Base-by-base conservation (phyloP, 768 basidiomycete genomes). In the Exsudoporus frostii region DNA sequence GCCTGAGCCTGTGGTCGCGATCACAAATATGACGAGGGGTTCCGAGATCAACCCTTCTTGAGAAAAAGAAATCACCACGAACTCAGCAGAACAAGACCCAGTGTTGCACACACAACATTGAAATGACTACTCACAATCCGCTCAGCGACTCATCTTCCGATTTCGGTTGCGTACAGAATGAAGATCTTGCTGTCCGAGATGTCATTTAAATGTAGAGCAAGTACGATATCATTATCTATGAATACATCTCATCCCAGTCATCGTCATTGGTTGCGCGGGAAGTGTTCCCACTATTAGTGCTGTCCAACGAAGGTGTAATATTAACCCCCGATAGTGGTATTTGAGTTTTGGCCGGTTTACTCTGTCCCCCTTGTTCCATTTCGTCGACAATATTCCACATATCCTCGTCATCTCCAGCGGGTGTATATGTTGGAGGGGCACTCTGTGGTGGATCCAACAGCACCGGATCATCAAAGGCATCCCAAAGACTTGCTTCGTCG, bases 131-230 rank as follows among this genome's bases (percentile, higher is more conserved):
- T 75, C 1, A 88, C 86, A 32, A 93, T 78, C 27, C 82, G 76
- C 68, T 93, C 87, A 5, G 92, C 88, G 19, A 79, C 79, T n/a
- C n/a, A 65, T 92, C 88, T 65, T 88, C 94, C 92, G 0, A 92
- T 93, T 71, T 95, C 92, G n/a, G 91, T 93, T 3, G 91, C 92
- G 63, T 88, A 95, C 1, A 95, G 76, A 51, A 95, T 82, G 49
- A 89, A 74, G 45, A 86, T 69, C 0, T 65, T 59, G 54, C 74
- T 71, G 42, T 44, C 45, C 11, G 43, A 40, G n/a, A 13, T 13
- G 25, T 44, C 20, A 10, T 41, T 14, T n/a, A n/a, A n/a, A n/a
- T n/a, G n/a, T n/a, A n/a, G n/a, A n/a, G n/a, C 29, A 46, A 34
- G 32, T 39, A 40, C 3, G 9, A 30, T 47, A 43, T 40, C 17